Conservation (phyloP, 1,139 yeast genomes). For the Saccharomyces hybrid region DNA sequence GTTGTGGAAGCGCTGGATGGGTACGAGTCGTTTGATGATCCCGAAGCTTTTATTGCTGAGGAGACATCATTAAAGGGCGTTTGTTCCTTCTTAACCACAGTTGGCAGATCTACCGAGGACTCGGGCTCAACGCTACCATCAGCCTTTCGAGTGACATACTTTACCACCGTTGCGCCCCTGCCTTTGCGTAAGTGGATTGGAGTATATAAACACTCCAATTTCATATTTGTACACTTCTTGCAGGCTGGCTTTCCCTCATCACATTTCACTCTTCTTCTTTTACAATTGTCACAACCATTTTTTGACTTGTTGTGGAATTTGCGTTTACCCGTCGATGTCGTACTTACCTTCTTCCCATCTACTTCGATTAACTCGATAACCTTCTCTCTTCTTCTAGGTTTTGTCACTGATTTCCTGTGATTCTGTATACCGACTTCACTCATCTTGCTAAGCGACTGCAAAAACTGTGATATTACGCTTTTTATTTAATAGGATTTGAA, state of each 20-base stretch:
- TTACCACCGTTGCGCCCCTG: slow-evolving; percentile 12
- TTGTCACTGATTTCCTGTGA: neutral
- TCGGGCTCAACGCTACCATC: slow-evolving; percentile 9
- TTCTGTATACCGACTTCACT: neutral
- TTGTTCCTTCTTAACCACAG: slow-evolving; percentile 3
- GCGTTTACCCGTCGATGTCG: slow-evolving; percentile 44
- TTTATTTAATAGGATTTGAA: neutral
- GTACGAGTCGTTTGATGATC: neutral
- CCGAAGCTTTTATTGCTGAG: slow-evolving; percentile 1
- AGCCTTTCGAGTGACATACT: slow-evolving; percentile 14
- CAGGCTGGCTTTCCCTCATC: slow-evolving; percentile 81
- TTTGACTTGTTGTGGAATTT: slow-evolving; percentile 82
- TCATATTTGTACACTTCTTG: slow-evolving; percentile 68
- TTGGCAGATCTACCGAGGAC: neutral
- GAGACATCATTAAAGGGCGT: neutral
- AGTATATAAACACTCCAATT: slow-evolving; percentile 62
- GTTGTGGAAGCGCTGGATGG: slow-evolving; percentile 2
- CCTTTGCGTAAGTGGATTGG: slow-evolving; percentile 9
- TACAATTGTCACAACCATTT: slow-evolving; percentile 84
- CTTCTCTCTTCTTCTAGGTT: slow-evolving; percentile 17
- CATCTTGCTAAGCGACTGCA: neutral
- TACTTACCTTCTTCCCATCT: slow-evolving; percentile 35
- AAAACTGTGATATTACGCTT: neutral
- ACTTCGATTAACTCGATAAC: slow-evolving; percentile 30
- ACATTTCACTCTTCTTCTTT: slow-evolving; percentile 82